Evolutionary conservation across 2,329 filamentous ascomycete genomes (phyloP), one percentile per base, ranked within the genome.

Genomic region (Diaporthe citri): DNA sequence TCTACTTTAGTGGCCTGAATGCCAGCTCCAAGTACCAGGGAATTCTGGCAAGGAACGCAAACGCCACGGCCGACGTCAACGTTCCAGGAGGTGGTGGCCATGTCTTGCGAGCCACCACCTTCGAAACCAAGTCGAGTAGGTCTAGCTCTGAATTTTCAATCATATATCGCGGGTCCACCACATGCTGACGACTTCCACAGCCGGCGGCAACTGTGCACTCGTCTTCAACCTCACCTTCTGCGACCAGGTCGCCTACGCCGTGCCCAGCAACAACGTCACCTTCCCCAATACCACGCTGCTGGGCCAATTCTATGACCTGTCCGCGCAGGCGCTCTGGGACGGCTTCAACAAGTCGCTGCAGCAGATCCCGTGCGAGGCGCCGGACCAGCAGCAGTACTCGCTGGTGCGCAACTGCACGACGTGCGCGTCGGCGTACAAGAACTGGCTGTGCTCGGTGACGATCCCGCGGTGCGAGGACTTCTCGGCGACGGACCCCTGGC

Each of bases 401-500:
- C 91, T 98, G 20, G 93, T 91, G 2, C 90, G 92, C 56, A 90
- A 84, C 78, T 99, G 97, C 86, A 83, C 86, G 57, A 90, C 97
- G 83, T 99, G 97, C 84, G 90, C 87, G 22, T 80, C 82, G 0
- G 95, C 95, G 12, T 99, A 99, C 88, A 98, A 97, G 83, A 88
- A 92, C 80, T 99, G 97, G 97, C 92, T 99, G 28, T 99, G 97
- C 86, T 94, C 95, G 34, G 95, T 98, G 39, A 93, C 92, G 22
- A 97, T 99, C 76, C 97, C 97, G 1, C 94, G 96, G 41, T 99
- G 97, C 86, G 93, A 95, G 80, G 96, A 98, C 84, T 97, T 94
- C 79, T 90, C 88, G 77, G 84, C 87, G 2, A 83, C 87, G 41
- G 80, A 83, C 15, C 1, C 46, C 0, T 91, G 86, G 80, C 88